A percentile compares a stretch with the other conserved stretches of the same genome.
phyloP scores from a whole-genome alignment of 495 filamentous ascomycete species.

The Annulohypoxylon nitens region DNA sequence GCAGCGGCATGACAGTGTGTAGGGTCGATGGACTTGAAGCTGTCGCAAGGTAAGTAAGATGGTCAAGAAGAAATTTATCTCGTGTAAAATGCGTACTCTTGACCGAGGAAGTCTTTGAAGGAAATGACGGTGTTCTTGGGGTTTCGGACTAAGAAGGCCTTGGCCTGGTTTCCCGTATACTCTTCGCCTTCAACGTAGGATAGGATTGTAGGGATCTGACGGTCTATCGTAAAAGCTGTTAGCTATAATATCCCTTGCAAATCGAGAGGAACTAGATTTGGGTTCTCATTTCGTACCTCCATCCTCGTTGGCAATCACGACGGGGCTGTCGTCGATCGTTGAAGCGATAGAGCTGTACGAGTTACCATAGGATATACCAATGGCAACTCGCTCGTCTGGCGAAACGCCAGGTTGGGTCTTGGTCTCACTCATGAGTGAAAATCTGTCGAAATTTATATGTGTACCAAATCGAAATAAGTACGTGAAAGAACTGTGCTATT shows the following conservation, averaged over 20 bases:
- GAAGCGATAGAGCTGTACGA: constrained; percentile 96
- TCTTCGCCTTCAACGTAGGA: constrained; percentile 97
- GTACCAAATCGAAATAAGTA: not conserved
- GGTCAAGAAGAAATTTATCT: not conserved
- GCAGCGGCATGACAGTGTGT: constrained; percentile 93
- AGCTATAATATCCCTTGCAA: constrained; percentile 11
- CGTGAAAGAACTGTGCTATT: not conserved
- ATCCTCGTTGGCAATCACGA: constrained; percentile 99
- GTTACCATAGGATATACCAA: constrained; percentile 98
- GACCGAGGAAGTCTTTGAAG: constrained; percentile 95
- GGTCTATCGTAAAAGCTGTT: constrained; percentile 69
- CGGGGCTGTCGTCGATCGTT: constrained; percentile 91
- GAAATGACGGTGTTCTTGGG: constrained; percentile 91
- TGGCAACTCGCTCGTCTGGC: constrained; percentile 77
- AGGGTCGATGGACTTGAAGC: constrained; percentile 94
- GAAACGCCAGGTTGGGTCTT: constrained; percentile 54
- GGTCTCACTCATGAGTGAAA: constrained; percentile 55
- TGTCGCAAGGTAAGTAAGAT: constrained; percentile 50
- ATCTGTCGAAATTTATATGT: constrained; percentile 3
- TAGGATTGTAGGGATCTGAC: constrained; percentile 93
- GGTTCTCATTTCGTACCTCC: constrained; percentile 72
- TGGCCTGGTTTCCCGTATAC: constrained; percentile 95
- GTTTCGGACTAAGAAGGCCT: constrained; percentile 91
- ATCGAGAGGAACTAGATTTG: constrained; percentile 12
- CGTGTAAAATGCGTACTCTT: constrained; percentile 71